Evolutionary conservation across 371 early-diverging fungal genomes (phyloP), one percentile per base, ranked within the genome.

Genomic region (Smittium culicis): DNA sequence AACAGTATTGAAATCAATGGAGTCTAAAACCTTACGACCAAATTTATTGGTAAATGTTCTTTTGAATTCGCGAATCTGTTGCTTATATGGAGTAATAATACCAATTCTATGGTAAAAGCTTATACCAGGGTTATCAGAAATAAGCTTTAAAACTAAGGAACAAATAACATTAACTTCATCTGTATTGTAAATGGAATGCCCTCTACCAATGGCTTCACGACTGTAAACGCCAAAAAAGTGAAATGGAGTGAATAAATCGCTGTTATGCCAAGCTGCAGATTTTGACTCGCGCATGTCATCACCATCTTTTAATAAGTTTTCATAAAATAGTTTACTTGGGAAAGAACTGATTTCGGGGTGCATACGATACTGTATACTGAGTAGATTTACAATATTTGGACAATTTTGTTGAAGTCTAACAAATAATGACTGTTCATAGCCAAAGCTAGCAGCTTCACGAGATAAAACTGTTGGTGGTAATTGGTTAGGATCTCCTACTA

Each of bases 401-500:
- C 33, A 32, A 31, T 77, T 80, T 74, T 71, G 68, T 31, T 90
- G 86, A 17, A 96, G 71, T 24, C 98, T 79, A 67, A 89, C 86
- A 78, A 96, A 96, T 68, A 98, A 75, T 72, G 88, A 88, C 72
- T 91, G 88, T 54, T 93, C 92, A 76, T 96, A 96, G n/a, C 74
- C 73, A 65, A 80, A 88, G 45, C 83, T 76, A 2, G 86, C 71
- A 1, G 93, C 93, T 45, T 81, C 62, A 33, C 80, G 79, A 5
- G 93, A 94, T 11, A 94, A 73, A 2, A 94, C 90, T 0, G 96
- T 94, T 0, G 96, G 94, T 0, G 97, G 95, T 35, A 99, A 82
- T 77, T 99, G 99, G 69, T 93, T 89, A 0, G 97, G 96, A 80
- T 99, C 97, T 61, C 98, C 99, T n/a, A 98, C 95, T 17, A 98